Base-by-base conservation (phyloP, 208 protist genomes). In the Trypanosoma caninum region DNA sequence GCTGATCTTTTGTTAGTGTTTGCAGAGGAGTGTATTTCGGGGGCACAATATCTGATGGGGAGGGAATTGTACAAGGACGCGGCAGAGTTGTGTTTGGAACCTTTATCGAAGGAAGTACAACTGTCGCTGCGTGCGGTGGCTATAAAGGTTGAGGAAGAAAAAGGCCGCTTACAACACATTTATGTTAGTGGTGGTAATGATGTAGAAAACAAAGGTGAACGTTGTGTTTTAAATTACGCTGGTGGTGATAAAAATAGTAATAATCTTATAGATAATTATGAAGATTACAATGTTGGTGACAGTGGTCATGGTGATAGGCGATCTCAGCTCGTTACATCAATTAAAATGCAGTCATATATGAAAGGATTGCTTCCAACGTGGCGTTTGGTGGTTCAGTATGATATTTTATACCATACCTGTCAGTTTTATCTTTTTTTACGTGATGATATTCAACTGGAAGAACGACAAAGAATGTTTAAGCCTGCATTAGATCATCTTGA, bases 381-480 rank as follows among this genome's bases (percentile, higher is more conserved):
- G 70, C 71, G 74, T 59, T 60, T 82, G 46, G 65, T 88, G 10
- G 14, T 69, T 42, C 72, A 76, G 33, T 78, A 88, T 48, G 75
- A 87, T 16, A 50, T 84, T 3, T 52, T 87, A 30, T 10, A 33
- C 1, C 34, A 65, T 20, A 72, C 70, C 27, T 77, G 73, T 56
- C 53, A 57, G 28, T 86, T 85, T 53, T 67, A 82, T 56, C 57
- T 46, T 22, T n/a, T 61, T 6, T 62, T 85, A 1, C 31, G 62
- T 3, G 22, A 44, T 0, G 76, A 86, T 42, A 28, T 42, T 3
- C 67, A 60, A 59, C 35, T 72, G n/a, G 79, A 87, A 30, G 34
- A 37, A 16, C 27, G 52, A 34, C 40, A 42, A 0, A 65, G 58
- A 3, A 64, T 74, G 0, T 30, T 79, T 9, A 27, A 42, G 23